These are phyloP conservation scores for Lactarius akahatsu DNA, from an alignment of 768 basidiomycete genomes.

Conservation along the genomic window DNA sequence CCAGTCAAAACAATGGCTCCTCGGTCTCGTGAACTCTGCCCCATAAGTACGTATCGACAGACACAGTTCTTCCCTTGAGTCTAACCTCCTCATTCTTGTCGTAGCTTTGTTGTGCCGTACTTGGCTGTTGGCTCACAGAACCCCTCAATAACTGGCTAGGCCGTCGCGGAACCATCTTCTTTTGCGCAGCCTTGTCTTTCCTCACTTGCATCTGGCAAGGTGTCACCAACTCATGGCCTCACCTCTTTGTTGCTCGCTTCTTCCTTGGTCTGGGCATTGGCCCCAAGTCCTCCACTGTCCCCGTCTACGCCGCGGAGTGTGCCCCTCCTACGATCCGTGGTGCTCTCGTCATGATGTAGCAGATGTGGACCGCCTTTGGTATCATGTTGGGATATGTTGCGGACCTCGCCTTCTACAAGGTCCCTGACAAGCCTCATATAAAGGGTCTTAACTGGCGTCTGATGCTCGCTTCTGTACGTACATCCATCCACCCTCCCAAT, in stretches of 20 bases:
- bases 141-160: constrained; percentile 64
- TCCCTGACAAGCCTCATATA: constrained; percentile 47
- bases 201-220: constrained; percentile 55
- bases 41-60: constrained; percentile 46
- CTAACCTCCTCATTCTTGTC: constrained; percentile 5
- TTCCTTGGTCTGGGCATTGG: constrained; percentile 55
- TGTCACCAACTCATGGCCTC: constrained; percentile 56
- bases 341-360: constrained; percentile 89
- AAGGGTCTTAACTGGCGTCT: constrained; percentile 78
- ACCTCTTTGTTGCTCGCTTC: constrained; percentile 55
- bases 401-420: constrained; percentile 60
- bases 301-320: constrained; percentile 72
- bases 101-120: constrained; percentile 50
- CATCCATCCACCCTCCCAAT: constrained; percentile 30
- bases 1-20: constrained; percentile 61
- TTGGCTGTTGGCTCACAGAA: constrained; percentile 65
- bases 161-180: constrained; percentile 54
- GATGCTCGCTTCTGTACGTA: constrained; percentile 70
- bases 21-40: constrained; percentile 74
- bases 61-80: background rate
- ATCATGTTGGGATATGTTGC: constrained; percentile 71
- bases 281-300: constrained; percentile 61
- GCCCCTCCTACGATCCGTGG: constrained; percentile 81
- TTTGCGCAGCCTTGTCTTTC: constrained; percentile 45
- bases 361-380: constrained; percentile 88